Evolutionary conservation across 2,329 filamentous ascomycete genomes (phyloP), one percentile per base, ranked within the genome.

Genomic region (Colletotrichum tanaceti): DNA sequence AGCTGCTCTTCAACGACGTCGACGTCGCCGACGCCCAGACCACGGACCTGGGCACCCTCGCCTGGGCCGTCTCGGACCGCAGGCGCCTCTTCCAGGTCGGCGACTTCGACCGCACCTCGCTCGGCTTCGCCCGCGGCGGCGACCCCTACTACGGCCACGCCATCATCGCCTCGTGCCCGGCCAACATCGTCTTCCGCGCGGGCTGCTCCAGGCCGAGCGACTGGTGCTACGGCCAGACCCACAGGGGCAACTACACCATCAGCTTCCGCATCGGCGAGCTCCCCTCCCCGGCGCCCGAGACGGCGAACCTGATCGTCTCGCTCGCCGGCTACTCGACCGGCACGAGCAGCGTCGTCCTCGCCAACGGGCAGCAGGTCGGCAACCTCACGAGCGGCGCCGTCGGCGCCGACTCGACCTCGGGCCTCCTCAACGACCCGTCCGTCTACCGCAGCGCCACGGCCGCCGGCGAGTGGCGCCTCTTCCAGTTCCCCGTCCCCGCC

Each of bases 171-270:
- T 74, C 77, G 1, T 84, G 82, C 46, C 83, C 84, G 0, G 79
- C 77, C 3, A 81, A 85, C 63, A 71, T 85, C 11, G 82, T 78
- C 0, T 86, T 79, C 71, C 81, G 76, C 0, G 73, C 84, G 14
- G 82, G 82, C 3, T 63, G 72, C 55, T 79, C 75, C 20, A 73
- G 73, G 5, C 75, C 76, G 2, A 71, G 73, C 1, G 83, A 86
- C 63, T 86, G 84, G 84, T 86, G 80, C 68, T 86, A 84, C 62
- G 83, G 79, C 0, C 83, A 85, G 68, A 81, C 80, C 4, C 73
- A 75, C 38, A 63, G 72, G 18, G 79, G 79, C 0, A 80, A 77
- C 43, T 80, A 79, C 78, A 76, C 75, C 9, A 74, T 81, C 24
- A 65, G 73, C 10, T 81, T 81, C 60, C 61, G 72, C 18, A 20